phyloP scores from a whole-genome alignment of 495 filamentous ascomycete genomes.

The Aspergillus wentii region DNA sequence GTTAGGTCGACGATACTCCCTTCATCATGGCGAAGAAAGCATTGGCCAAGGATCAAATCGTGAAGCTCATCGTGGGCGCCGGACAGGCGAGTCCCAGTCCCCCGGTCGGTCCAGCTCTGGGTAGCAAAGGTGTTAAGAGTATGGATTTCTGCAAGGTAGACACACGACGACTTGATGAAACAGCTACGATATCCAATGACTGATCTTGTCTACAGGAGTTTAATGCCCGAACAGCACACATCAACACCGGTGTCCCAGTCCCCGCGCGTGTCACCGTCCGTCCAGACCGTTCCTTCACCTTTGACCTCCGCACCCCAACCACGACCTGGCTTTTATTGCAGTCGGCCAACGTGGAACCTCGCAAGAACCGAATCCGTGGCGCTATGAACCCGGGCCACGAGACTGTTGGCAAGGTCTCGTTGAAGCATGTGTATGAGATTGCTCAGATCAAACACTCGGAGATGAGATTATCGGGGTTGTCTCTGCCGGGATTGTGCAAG shows the following conservation, averaged over 20 bases:
- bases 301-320: slow-evolving; percentile 88
- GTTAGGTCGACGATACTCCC: no score
- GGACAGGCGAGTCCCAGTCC: slow-evolving; percentile 95
- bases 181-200: no score
- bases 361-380: slow-evolving; percentile 74
- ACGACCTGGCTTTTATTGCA: slow-evolving; percentile 83
- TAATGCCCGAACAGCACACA: slow-evolving; percentile 89
- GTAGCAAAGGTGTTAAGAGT: slow-evolving; percentile 96
- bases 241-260: slow-evolving; percentile 77
- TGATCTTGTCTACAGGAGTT: slow-evolving; percentile 92
- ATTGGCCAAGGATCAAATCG: slow-evolving; percentile 72
- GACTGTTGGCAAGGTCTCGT: slow-evolving; percentile 70
- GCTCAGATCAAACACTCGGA: slow-evolving; percentile 92
- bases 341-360: slow-evolving; percentile 70
- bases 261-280: slow-evolving; percentile 88
- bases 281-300: slow-evolving; percentile 87
- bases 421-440: slow-evolving; percentile 98
- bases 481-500: slow-evolving; percentile 76
- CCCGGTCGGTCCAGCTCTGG: slow-evolving; percentile 94
- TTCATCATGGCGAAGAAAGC: slow-evolving; percentile 73
- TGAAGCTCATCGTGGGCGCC: slow-evolving; percentile 97
- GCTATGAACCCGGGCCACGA: slow-evolving; percentile 76
- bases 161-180: no score
- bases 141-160: slow-evolving; percentile 98
- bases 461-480: slow-evolving; percentile 71